These are phyloP conservation scores for Fusarium protoensiforme DNA, from an alignment of 2,329 filamentous ascomycete genomes.

Conservation along the genomic window DNA sequence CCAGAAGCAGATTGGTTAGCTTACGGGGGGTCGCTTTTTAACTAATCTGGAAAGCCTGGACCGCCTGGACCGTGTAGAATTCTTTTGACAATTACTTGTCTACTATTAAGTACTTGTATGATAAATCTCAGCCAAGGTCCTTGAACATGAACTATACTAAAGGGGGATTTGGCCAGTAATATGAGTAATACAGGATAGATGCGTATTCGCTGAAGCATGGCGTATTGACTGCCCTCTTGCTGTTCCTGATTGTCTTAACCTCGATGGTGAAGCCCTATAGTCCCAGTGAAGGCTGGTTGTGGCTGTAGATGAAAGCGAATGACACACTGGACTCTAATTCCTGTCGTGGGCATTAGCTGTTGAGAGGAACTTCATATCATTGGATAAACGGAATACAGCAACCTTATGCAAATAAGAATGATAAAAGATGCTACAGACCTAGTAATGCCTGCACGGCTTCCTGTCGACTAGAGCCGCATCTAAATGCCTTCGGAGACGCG, in stretches of 20 bases:
- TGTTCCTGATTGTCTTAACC: too few species aligned
- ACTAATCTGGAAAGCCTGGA: not conserved
- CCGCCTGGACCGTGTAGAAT: not conserved
- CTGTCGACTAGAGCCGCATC: too few species aligned
- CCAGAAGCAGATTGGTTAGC: constrained; percentile 33
- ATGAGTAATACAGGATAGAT: not conserved
- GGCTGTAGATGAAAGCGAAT: not conserved
- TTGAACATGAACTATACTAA: not conserved
- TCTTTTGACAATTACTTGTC: not conserved
- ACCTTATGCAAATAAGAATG: too few species aligned
- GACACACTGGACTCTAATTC: not conserved
- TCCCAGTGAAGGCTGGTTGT: not conserved
- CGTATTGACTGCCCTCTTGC: too few species aligned
- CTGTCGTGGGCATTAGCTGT: not conserved
- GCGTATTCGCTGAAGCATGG: not conserved
- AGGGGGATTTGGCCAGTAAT: not conserved
- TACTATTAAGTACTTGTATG: not conserved
- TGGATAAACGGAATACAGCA: too few species aligned
- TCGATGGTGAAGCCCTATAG: not conserved
- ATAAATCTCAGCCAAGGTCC: not conserved
- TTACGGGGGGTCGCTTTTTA: constrained; percentile 21
- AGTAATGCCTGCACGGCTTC: too few species aligned
- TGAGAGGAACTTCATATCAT: not conserved
- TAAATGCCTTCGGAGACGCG: too few species aligned
- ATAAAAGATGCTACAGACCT: not conserved